Base-by-base conservation (phyloP, 2,329 filamentous ascomycete species). In the Hypoxylon sp. region DNA sequence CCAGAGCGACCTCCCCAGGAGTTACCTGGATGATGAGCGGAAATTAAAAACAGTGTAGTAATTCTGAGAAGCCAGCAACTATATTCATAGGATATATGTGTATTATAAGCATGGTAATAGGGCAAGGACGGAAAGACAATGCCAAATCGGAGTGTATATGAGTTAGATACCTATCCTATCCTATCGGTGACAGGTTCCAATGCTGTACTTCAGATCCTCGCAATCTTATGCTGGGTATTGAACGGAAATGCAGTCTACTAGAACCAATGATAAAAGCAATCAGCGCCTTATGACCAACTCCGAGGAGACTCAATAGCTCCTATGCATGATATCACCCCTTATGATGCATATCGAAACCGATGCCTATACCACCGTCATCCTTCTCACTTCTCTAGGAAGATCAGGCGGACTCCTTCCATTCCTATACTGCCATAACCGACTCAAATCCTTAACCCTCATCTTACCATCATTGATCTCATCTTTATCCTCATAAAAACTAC, bases 351-450 rank as follows among this genome's bases (percentile, higher is more conserved):
- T n/a, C 45, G 5, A 3, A 4, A 5, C 43, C 23, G 11, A 14
- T 12, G 14, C 19, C 71, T 37, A 81, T 69, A 1, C 81, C 78
- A 43, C 76, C 75, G 68, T 55, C 65, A 48, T 81, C 79, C 27
- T 72, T 2, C 70, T 58, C 41, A 83, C 55, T 63, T 78, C 66
- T 0, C 78, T 77, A 12, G 81, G 79, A 27, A 73, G 70, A 41
- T 84, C 82, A 4, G 79, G 72, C 1, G 88, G 87, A 41, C 81
- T 85, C 61, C 75, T 78, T 1, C 88, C 88, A 71, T 90, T 89
- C 53, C 87, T 80, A 72, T 90, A 90, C 67, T 83, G 79, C 88
- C 88, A 90, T 27, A 90, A 75, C 47, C 88, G 81, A 71, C 87
- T 88, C 47, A 90, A 77, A 56, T 90, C 84, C 76, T 84, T 88